Base-by-base conservation (phyloP, 2,329 filamentous ascomycete genomes). In the Venturia aucupariae region DNA sequence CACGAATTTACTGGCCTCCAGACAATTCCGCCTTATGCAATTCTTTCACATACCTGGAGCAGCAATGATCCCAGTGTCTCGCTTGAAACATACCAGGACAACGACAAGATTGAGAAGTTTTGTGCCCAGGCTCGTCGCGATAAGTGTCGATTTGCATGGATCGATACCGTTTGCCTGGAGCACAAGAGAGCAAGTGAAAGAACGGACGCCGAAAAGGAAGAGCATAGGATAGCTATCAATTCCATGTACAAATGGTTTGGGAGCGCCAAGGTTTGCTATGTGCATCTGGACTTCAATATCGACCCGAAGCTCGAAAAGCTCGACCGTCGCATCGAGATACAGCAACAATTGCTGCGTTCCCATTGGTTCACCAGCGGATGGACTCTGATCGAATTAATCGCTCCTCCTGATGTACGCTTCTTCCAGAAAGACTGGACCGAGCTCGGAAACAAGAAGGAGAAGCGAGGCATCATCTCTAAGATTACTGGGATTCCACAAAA, bases 21-120 rank as follows among this genome's bases (percentile, higher is more conserved):
- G 19, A 24, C 19, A n/a, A 42, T 32, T 15, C 63, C 63, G 17
- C 7, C 10, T 10, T 70, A 70, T 54, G 69, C 69, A 4, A 69
- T 70, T 27, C 65, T 70, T 17, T 71, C 69, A 2, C 70, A 71
- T 64, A 68, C 66, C 3, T 71, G 70, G 69, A 30, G 15, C 27
- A 11, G 15, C 3, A 5, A n/a, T 22, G 19, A n/a, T n/a, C n/a
- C n/a, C n/a, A n/a, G n/a, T n/a, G n/a, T n/a, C n/a, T n/a, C n/a
- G n/a, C 19, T 22, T 22, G 19, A 46, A n/a, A 6, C 11, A 5
- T 10, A 15, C 11, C 41, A 22, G 42, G 22, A 17, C 1, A 46
- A 48, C 30, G 30, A 46, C 3, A 63, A 65, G 24, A 42, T 65
- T 7, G 13, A 44, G 13, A 11, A 46, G 19, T 65, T 61, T 44